These are phyloP conservation scores for Penicillium sp. DNA, from an alignment of 2,329 filamentous ascomycete species.

Conservation along the genomic window DNA sequence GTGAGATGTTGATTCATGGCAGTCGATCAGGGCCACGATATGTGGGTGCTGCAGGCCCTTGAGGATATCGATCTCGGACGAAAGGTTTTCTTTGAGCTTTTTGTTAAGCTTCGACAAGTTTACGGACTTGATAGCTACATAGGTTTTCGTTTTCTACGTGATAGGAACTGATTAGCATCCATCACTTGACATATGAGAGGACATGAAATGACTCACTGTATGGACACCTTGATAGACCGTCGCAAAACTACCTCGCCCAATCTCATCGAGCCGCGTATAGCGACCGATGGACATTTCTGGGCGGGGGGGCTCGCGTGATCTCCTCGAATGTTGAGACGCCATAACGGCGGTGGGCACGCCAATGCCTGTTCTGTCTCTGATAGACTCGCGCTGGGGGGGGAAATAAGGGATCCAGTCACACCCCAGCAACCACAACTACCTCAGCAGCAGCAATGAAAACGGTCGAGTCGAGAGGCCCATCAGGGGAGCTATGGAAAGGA, in stretches of 20 bases:
- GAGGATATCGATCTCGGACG: constrained; percentile 92
- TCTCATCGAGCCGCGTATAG: constrained; percentile 82
- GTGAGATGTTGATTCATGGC: constrained; percentile 78
- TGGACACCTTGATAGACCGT: constrained; percentile 87
- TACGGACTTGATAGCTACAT: constrained; percentile 95
- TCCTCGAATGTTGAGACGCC: constrained; percentile 45
- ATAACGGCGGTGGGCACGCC: constrained; percentile 39
- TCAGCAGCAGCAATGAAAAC: constrained; percentile 30
- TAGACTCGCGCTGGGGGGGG: constrained; percentile 11
- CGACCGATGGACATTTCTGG: constrained; percentile 61
- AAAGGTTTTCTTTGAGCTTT: constrained; percentile 94
- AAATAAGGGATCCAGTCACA: constrained; percentile 17
- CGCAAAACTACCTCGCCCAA: constrained; percentile 96
- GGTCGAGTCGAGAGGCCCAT: constrained; percentile 35
- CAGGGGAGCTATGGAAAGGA: constrained; percentile 25
- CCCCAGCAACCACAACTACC: constrained; percentile 40
- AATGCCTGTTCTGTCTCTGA: constrained; percentile 19
- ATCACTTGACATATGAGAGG: background rate
- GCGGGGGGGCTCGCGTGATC: constrained; percentile 37
- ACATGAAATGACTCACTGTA: constrained; percentile 61
- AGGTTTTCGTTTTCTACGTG: constrained; percentile 69
- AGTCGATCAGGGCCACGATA: constrained; percentile 94
- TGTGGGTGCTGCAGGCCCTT: constrained; percentile 92
- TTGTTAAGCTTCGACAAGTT: constrained; percentile 86
- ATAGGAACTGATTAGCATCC: constrained; percentile 15